These are phyloP conservation scores for Leccinum glutinopallens DNA, from an alignment of 1,284 basidiomycete species.

Conservation along the genomic window DNA sequence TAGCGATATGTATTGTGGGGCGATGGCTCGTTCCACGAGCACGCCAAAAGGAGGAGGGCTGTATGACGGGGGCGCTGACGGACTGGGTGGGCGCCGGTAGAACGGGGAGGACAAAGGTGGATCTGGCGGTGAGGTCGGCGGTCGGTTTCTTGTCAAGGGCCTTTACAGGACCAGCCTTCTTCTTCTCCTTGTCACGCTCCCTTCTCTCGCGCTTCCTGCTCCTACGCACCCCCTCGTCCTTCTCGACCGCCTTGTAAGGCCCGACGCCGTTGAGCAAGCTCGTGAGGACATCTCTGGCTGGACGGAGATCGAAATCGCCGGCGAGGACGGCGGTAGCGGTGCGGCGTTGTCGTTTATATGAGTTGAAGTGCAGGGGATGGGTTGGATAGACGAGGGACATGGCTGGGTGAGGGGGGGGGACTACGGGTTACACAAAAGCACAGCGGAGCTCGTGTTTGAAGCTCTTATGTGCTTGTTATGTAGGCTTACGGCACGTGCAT, in stretches of 20 bases:
- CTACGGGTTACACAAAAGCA: conserved; percentile 27
- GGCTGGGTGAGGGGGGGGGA: conserved; percentile 16
- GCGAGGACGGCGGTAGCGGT: conserved; percentile 74
- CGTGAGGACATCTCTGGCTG: conserved; percentile 71
- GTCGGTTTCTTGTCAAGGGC: conserved; percentile 29
- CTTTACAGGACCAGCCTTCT: conserved; percentile 21
- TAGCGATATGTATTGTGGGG: conserved; percentile 67
- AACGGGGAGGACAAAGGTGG: conserved; percentile 29
- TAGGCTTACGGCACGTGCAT: conserved; percentile 39
- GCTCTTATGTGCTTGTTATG: conserved; percentile 40
- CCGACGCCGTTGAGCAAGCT: conserved; percentile 74
- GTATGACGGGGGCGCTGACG: conserved; percentile 28
- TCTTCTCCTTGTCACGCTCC: conserved; percentile 48
- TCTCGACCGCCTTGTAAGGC: conserved; percentile 62
- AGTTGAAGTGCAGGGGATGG: conserved; percentile 31
- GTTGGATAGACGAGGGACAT: conserved; percentile 40
- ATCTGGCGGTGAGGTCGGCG: conserved; percentile 20
- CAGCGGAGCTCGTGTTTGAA: conserved; percentile 37
- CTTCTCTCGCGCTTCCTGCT: conserved; percentile 54
- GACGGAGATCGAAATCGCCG: conserved; percentile 67
- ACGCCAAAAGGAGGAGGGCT: conserved; percentile 59
- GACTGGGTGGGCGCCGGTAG: conserved; percentile 29
- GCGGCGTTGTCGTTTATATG: conserved; percentile 58
- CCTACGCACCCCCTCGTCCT: conserved; percentile 53
- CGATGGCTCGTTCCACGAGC: conserved; percentile 62